Conservation (phyloP, 306 rosid genomes). For the Cucurbita pepo region DNA sequence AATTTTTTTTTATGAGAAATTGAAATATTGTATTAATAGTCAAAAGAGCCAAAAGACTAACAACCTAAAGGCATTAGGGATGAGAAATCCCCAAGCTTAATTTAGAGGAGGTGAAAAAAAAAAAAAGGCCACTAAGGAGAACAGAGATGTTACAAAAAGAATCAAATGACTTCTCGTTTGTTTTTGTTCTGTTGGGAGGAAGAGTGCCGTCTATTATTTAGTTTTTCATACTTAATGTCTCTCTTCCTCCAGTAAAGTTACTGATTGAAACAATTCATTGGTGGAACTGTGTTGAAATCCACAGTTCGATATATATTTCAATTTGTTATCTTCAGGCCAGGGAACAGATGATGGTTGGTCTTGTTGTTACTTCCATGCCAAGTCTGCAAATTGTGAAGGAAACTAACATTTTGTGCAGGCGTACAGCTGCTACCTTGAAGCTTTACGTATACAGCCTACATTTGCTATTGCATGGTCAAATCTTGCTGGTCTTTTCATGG, state of each 20-base stretch:
- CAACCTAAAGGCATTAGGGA: neutral
- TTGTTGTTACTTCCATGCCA: constrained; percentile 72
- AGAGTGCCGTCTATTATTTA: constrained; percentile 31
- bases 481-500: constrained; percentile 99
- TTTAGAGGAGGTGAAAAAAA: neutral
- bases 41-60: neutral
- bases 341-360: constrained; percentile 87
- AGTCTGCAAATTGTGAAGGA: constrained; percentile 82
- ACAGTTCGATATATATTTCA: constrained; percentile 70
- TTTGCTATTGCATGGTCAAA: constrained; percentile 99
- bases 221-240: constrained; percentile 26
- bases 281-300: constrained; percentile 66
- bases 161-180: neutral
- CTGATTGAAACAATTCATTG: constrained; percentile 70
- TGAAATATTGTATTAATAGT: neutral
- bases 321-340: constrained; percentile 70
- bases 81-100: neutral
- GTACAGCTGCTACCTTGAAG: constrained; percentile 96
- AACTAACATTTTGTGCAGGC: constrained; percentile 98
- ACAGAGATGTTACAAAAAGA: neutral
- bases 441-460: constrained; percentile 83
- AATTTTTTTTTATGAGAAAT: neutral
- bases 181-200: constrained; percentile 19
- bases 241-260: constrained; percentile 39
- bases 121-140: neutral